A percentile compares a stretch with the other conserved stretches of the same genome.
phyloP scores from a whole-genome alignment of 2,329 filamentous ascomycete species.

The Sarocladium strictum region DNA sequence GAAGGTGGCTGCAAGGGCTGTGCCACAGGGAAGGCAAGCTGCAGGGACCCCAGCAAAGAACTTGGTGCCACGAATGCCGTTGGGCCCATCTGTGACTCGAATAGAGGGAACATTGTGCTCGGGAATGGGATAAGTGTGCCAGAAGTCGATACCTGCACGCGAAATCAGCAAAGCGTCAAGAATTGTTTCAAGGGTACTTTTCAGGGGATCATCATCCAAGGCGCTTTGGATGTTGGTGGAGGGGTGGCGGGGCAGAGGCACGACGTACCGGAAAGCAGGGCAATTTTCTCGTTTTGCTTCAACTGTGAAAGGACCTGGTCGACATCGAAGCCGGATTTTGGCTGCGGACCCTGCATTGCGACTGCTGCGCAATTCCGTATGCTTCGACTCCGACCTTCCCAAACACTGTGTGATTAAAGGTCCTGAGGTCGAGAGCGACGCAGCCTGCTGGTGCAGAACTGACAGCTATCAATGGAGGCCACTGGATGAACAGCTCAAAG shows the following conservation, averaged over 20 bases:
- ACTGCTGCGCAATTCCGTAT: neutral
- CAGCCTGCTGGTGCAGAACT: no score
- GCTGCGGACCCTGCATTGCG: constrained; percentile 6
- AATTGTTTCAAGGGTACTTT: neutral
- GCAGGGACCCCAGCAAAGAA: constrained; percentile 23
- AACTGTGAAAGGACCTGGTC: constrained; percentile 8
- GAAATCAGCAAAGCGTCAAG: neutral
- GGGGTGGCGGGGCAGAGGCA: constrained; percentile 3
- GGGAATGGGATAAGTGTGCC: constrained; percentile 59
- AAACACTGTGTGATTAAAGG: neutral
- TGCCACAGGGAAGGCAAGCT: constrained; percentile 25
- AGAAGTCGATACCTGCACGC: constrained; percentile 56
- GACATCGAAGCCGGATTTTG: constrained; percentile 7
- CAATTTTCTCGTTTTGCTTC: constrained; percentile 9
- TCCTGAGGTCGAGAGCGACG: neutral
- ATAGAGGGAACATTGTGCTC: constrained; percentile 57
- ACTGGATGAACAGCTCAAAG: no score
- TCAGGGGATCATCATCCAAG: no score
- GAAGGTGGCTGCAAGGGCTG: constrained; percentile 54
- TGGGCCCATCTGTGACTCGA: constrained; percentile 41
- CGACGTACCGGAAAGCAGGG: constrained; percentile 5
- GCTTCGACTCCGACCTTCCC: neutral
- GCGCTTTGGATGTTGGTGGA: no score
- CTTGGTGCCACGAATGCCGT: constrained; percentile 27
- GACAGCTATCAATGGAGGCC: no score